phyloP scores from a whole-genome alignment of 805 yeast species.

The Metschnikowia reukaufii region DNA sequence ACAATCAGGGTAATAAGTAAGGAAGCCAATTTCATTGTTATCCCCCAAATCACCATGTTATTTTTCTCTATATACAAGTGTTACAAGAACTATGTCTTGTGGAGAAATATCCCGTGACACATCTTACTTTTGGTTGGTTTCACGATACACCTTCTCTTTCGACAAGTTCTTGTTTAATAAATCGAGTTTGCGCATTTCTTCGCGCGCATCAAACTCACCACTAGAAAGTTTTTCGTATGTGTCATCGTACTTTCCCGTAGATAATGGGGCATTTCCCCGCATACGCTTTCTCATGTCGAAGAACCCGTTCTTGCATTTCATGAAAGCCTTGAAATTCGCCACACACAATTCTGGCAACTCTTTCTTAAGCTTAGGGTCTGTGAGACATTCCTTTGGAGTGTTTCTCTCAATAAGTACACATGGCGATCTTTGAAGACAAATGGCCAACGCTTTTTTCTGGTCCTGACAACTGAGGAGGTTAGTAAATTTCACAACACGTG shows the following conservation, averaged over 20 bases:
- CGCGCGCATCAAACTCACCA: constrained; percentile 81
- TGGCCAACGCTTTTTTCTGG: constrained; percentile 91
- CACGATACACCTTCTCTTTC: constrained; percentile 26
- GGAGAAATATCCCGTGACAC: no score
- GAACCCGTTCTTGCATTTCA: constrained; percentile 89
- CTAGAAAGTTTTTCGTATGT: constrained; percentile 73
- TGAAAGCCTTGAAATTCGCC: constrained; percentile 78
- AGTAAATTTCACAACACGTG: no score
- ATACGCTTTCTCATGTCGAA: constrained; percentile 90
- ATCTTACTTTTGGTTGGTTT: constrained; percentile 33
- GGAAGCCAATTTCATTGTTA: no score
- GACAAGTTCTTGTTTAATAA: constrained; percentile 54
- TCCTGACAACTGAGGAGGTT: constrained; percentile 72
- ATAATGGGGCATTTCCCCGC: constrained; percentile 89
- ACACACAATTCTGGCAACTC: constrained; percentile 86
- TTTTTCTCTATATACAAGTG: no score
- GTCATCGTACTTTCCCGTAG: constrained; percentile 91
- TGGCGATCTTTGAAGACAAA: constrained; percentile 93
- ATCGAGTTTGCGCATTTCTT: constrained; percentile 73
- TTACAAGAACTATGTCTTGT: no score
- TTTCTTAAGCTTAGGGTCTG: constrained; percentile 70
- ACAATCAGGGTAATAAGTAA: no score
- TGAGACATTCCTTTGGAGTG: constrained; percentile 85
- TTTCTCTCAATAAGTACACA: constrained; percentile 89
- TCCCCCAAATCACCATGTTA: no score